A percentile compares a stretch with the other conserved stretches of the same genome.
Evolutionary conservation across 768 basidiomycete species (phyloP).

Genomic region (Lentinula lateritia): DNA sequence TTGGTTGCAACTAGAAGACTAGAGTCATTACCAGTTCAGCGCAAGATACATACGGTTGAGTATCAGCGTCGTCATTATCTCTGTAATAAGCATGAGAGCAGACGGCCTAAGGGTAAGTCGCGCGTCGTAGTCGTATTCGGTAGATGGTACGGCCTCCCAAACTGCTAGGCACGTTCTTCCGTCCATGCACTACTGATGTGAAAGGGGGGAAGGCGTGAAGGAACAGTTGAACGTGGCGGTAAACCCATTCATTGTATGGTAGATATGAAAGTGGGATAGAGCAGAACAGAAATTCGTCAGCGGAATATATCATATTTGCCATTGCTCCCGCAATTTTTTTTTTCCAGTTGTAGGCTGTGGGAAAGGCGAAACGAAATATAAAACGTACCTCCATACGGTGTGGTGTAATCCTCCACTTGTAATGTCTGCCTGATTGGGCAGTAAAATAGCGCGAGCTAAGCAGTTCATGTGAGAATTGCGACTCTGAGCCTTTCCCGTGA

Average conservation of each 20-base stretch:
- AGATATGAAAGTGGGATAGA: neutral
- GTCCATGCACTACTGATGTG: conserved; percentile 50
- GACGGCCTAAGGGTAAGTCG: conserved; percentile 52
- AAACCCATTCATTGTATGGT: neutral
- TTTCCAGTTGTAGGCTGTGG: neutral
- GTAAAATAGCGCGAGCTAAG: conserved; percentile 70
- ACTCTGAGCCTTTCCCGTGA: neutral
- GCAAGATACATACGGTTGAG: conserved; percentile 67
- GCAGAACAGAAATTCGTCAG: conserved; percentile 3
- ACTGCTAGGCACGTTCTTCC: conserved; percentile 55
- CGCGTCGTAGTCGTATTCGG: conserved; percentile 49
- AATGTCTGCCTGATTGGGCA: conserved; percentile 60
- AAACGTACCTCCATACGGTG: conserved; percentile 63
- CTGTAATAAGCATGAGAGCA: conserved; percentile 62
- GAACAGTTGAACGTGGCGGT: neutral
- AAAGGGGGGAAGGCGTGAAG: neutral
- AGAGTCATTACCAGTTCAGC: conserved; percentile 41
- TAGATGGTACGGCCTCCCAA: conserved; percentile 60
- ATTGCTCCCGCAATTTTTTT: neutral
- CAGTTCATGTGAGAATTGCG: neutral
- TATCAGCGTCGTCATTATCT: conserved; percentile 70
- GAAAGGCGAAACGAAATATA: neutral
- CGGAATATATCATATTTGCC: neutral
- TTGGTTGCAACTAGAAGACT: neutral
- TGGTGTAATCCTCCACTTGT: conserved; percentile 67